A percentile compares a stretch with the other conserved stretches of the same genome.
These are phyloP conservation scores for Croton laevigatus DNA, from an alignment of 441 rosid genomes.

Conservation along the genomic window DNA sequence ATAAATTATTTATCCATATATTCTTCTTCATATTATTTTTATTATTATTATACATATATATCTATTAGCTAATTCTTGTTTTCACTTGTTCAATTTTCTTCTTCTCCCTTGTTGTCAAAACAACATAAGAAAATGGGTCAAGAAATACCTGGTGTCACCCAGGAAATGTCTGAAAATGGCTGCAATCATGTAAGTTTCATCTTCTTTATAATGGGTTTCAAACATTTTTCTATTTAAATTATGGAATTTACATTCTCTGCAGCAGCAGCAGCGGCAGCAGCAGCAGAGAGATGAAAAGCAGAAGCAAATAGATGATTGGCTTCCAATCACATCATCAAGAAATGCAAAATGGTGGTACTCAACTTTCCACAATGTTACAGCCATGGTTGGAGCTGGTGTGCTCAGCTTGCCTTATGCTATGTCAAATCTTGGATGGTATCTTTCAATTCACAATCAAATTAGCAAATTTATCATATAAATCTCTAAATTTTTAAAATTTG, in stretches of 20 bases:
- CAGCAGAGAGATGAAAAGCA: slow-evolving; percentile 35
- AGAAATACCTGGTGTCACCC: slow-evolving; percentile 13
- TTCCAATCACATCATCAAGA: slow-evolving; percentile 70
- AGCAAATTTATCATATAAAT: neutral
- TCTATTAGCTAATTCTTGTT: neutral
- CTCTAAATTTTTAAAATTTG: neutral
- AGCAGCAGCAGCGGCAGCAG: slow-evolving; percentile 26
- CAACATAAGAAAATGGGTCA: slow-evolving; percentile 24
- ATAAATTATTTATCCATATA: slow-evolving; percentile 11
- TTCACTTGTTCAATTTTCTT: slow-evolving; percentile 1
- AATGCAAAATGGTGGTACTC: slow-evolving; percentile 91
- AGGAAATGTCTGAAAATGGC: neutral
- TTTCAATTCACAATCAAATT: neutral
- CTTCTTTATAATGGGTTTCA: neutral
- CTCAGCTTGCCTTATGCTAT: slow-evolving; percentile 85
- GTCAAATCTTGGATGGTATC: slow-evolving; percentile 74
- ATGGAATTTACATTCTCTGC: no score
- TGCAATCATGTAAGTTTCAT: slow-evolving; percentile 25
- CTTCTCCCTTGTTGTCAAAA: neutral
- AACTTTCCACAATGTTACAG: slow-evolving; percentile 91
- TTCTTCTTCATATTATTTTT: slow-evolving; percentile 5
- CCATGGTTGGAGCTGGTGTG: slow-evolving; percentile 93
- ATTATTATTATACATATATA: neutral
- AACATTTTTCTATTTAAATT: no score
- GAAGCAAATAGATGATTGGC: slow-evolving; percentile 65